Base-by-base conservation (phyloP, 163 green algal genomes). In the Chlamydomonas reinhardtii region DNA sequence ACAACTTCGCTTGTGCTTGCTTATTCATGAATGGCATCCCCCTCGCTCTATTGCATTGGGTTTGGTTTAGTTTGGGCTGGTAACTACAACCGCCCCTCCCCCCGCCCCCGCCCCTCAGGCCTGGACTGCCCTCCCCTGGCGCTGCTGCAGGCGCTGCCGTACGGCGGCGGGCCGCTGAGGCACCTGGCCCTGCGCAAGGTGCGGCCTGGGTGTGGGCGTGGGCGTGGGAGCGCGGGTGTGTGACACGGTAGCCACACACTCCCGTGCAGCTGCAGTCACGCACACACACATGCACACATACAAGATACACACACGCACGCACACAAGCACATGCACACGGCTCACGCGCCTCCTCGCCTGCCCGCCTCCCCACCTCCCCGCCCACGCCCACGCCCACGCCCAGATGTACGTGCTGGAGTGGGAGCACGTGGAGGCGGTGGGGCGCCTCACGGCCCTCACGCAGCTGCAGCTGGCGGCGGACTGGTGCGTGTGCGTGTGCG, bases 381-480 rank as follows among this genome's bases (percentile, higher is more conserved):
- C 56, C 3, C 56, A 4, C 56, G 19, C 56, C 12, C 3, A 9
- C 22, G 19, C 56, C 56, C 56, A 27, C 17, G 11, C 56, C 25
- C 56, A 66, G 24, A 66, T 56, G 48, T 56, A 56, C 48, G 48
- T 56, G 48, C 9, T 56, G 48, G 48, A 56, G 48, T 17, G 11
- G 48, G 19, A 24, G 15, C 65, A 84, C 29, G 24, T 68, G 39
- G n/a, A 27, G 43, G 66, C 48, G 31, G 17, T 85, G n/a, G 78
- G 78, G 48, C 35, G 62, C 5, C 66, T 85, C 48, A 85, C 78
- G n/a, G 4, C 14, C 20, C 78, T 85, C 48, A 85, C 78, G 31
- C 48, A 85, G 78, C 66, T 85, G 78, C 78, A 85, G 31, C 78
- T 85, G 64, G 43, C 78, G 35, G 78, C 66, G 22, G 78, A 85